Percentiles rank a stretch among this genome's conserved stretches.
Conservation (phyloP, 2,329 filamentous ascomycete species). For the Mycosphaerella arachidis region DNA sequence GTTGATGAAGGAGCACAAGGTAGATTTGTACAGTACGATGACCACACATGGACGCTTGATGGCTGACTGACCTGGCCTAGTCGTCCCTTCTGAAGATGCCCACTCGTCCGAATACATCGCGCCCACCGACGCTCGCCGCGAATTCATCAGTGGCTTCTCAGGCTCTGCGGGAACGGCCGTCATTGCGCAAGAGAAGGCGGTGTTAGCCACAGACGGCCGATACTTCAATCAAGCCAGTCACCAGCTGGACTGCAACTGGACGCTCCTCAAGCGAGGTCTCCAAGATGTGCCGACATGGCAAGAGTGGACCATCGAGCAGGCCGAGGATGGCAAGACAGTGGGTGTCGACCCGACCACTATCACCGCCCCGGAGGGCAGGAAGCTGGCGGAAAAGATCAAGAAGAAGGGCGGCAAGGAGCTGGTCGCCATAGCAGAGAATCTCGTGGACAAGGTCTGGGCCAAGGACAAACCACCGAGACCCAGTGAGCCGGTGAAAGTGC, state of each 20-base stretch:
- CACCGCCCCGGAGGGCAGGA: constrained; percentile 65
- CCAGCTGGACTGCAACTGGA: constrained; percentile 89
- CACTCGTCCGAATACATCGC: constrained; percentile 98
- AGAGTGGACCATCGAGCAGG: constrained; percentile 85
- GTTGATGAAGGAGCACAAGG: constrained; percentile 79
- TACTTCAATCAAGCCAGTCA: constrained; percentile 96
- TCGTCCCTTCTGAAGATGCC: constrained; percentile 93
- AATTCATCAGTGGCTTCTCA: constrained; percentile 88
- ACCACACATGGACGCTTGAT: constrained; percentile 17
- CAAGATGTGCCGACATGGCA: constrained; percentile 96
- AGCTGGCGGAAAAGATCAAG: constrained; percentile 79
- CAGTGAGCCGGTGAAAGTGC: constrained; percentile 67
- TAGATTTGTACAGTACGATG: constrained; percentile 84
- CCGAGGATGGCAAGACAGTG: constrained; percentile 77
- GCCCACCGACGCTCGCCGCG: constrained; percentile 85
- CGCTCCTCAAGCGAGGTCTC: constrained; percentile 83
- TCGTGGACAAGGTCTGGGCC: constrained; percentile 90
- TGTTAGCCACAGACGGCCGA: constrained; percentile 87
- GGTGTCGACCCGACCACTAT: constrained; percentile 88
- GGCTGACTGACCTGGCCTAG: constrained; percentile 50
- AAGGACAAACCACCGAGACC: constrained; percentile 67
- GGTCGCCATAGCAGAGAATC: constrained; percentile 70
- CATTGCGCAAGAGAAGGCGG: constrained; percentile 78
- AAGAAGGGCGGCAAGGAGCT: constrained; percentile 77
- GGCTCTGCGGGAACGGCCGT: constrained; percentile 93